Base-by-base conservation (phyloP, 2,329 filamentous ascomycete species). In the Alternaria arborescens region DNA sequence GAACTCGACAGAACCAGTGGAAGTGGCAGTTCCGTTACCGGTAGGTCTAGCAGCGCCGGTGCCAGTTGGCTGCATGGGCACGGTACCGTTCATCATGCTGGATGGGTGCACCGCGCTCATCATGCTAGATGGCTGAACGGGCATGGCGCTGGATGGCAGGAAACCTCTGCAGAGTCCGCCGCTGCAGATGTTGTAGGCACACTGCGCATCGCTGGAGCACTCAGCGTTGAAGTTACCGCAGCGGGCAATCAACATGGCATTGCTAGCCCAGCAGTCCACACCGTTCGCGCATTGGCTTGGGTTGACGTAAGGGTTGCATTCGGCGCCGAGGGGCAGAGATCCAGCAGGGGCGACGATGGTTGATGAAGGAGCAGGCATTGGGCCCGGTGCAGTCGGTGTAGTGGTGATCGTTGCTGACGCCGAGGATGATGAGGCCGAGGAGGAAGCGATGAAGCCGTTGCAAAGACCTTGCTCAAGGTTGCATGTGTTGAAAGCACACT, bases 401-500 rank as follows among this genome's bases (percentile, higher is more conserved):
- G 53, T 40, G 24, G 48, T 50, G 30, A 22, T 18, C 26, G 62
- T 56, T 4, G 64, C 34, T 28, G 66, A 46, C 5, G 64, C 51
- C 4, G 65, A 63, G 12, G 61, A 32, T 3, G 61, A 32, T 3
- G 67, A 48, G 2, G 63, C 47, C 8, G 58, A 52, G 4, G 50
- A 44, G 7, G 40, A 41, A 12, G 62, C 7, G 3, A 62, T 3
- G 30, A 64, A 50, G 24, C 62, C 67, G 52, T 69, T 71, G 57
- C 68, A 71, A 34, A 68, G 44, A 11, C 67, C 67, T 36, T 57
- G 14, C 22, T 34, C 8, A 1, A 32, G 16, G 18, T 70, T 65
- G 52, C 68, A 70, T 1, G 53, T 65, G 58, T 71, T 71, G 59
- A 62, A 71, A 7, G 67, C 65, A 50, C 67, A 67, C 47, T 70